These are phyloP conservation scores for Metschnikowia orientalis DNA, from an alignment of 805 yeast species.

Conservation along the genomic window DNA sequence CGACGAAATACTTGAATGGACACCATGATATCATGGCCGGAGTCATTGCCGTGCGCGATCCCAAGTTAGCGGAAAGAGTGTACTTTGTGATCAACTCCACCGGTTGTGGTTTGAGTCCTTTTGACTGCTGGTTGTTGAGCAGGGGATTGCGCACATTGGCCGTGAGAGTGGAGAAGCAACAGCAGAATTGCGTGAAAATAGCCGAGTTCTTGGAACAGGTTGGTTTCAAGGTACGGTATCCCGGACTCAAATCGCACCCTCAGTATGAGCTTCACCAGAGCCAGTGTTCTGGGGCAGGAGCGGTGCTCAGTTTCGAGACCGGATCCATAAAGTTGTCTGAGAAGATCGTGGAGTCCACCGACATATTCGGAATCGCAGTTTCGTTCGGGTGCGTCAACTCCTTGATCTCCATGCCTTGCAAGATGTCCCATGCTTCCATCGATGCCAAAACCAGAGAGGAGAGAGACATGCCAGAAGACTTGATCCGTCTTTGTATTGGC, in stretches of 20 bases:
- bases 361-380: slow-evolving; percentile 82
- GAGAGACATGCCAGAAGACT: slow-evolving; percentile 88
- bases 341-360: slow-evolving; percentile 68
- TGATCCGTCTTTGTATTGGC: slow-evolving; percentile 86
- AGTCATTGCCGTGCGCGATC: slow-evolving; percentile 64
- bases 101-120: slow-evolving; percentile 89
- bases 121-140: slow-evolving; percentile 84
- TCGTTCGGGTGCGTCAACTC: slow-evolving; percentile 94
- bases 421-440: slow-evolving; percentile 96
- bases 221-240: slow-evolving; percentile 79
- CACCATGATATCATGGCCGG: slow-evolving; percentile 99
- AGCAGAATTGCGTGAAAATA: slow-evolving; percentile 67
- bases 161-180: slow-evolving; percentile 83
- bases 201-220: slow-evolving; percentile 66
- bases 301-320: slow-evolving; percentile 84
- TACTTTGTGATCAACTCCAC: slow-evolving; percentile 81
- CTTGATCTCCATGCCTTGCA: slow-evolving; percentile 87
- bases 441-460: slow-evolving; percentile 82
- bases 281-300: slow-evolving; percentile 82
- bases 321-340: slow-evolving; percentile 65
- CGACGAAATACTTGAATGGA: slow-evolving; percentile 88
- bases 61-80: slow-evolving; percentile 61
- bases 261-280: slow-evolving; percentile 74
- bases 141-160: slow-evolving; percentile 88
- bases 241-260: slow-evolving; percentile 79